Base-by-base conservation (phyloP, 2,329 filamentous ascomycete genomes). In the Stemphylium vesicarium region DNA sequence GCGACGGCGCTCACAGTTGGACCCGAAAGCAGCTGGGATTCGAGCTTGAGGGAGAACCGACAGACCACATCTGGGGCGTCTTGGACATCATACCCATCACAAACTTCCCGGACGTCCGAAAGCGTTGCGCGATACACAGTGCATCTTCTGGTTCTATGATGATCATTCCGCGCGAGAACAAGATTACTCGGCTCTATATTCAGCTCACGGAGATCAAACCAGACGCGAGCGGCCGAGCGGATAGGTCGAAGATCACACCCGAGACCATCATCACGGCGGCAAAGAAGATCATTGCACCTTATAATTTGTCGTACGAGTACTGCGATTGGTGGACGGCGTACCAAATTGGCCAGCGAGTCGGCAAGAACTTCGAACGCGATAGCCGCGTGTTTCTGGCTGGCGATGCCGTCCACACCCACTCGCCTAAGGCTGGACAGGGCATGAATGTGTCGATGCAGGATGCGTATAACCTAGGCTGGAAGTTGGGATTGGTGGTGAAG, bases 381-480 rank as follows among this genome's bases (percentile, higher is more conserved):
- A 80, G 83, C 20, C 81, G 87, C 4, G 80, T 92, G 9, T 92
- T 92, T 69, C 78, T 91, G 4, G 86, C 87, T 0, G 89, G 88
- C 2, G 88, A 90, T 71, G 88, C 86, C 1, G 83, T 84, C 18
- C 80, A 83, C 55, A 82, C 81, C 2, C 81, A 83, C 62, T 78
- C 75, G 13, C 86, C 86, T 16, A 89, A 89, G 65, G 86, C 85
- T 0, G 86, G 86, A 2, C 87, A 89, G 66, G 88, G 88, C 11
- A 90, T 90, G 87, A 91, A 91, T 62, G 84, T 89, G 2, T 84
- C 80, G 26, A 88, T 91, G 84, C 87, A 89, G 63, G 88, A 91
- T 68, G 75, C 79, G 4, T 85, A 79, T 71, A 86, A 85, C 59
- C 75, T 86, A 0, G 82, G 80, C 24, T 85, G 84, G 83, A 86